Evolutionary conservation across 176 grass and related monocot species (phyloP).

Genomic region (Phragmites australis): DNA sequence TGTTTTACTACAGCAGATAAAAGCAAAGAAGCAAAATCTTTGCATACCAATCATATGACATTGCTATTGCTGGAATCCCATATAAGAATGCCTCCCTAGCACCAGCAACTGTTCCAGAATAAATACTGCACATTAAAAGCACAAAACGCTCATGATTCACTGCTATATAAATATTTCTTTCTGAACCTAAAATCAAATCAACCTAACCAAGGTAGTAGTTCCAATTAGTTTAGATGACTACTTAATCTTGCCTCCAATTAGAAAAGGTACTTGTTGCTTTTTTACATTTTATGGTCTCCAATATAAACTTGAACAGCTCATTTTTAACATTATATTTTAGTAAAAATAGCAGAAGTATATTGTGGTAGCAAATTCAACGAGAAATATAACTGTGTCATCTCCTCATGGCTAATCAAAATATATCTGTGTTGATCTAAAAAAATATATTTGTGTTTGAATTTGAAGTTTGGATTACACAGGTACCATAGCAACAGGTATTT

Average conservation of each 20-base stretch:
- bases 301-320: background rate
- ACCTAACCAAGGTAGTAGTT: slow-evolving; percentile 2
- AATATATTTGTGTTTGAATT: background rate
- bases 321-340: background rate
- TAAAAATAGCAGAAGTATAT: background rate
- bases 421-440: background rate
- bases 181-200: background rate
- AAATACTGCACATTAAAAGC: slow-evolving; percentile 63
- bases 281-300: background rate
- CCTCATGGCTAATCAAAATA: background rate
- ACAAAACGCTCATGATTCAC: slow-evolving; percentile 23
- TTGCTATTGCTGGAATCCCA: slow-evolving; percentile 75
- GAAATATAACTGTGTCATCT: background rate
- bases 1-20: background rate
- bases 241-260: background rate
- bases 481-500: slow-evolving; percentile 2
- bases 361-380: background rate
- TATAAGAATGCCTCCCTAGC: slow-evolving; percentile 92
- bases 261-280: background rate
- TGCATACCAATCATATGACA: slow-evolving; percentile 90
- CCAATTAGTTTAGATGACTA: slow-evolving; percentile 6
- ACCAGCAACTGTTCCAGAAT: slow-evolving; percentile 95
- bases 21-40: background rate
- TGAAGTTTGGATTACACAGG: background rate
- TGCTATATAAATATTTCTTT: background rate